Percentiles rank a stretch among this genome's conserved stretches.
Evolutionary conservation across 148 eudicot species (phyloP).

Genomic region (Diospyros lotus): DNA sequence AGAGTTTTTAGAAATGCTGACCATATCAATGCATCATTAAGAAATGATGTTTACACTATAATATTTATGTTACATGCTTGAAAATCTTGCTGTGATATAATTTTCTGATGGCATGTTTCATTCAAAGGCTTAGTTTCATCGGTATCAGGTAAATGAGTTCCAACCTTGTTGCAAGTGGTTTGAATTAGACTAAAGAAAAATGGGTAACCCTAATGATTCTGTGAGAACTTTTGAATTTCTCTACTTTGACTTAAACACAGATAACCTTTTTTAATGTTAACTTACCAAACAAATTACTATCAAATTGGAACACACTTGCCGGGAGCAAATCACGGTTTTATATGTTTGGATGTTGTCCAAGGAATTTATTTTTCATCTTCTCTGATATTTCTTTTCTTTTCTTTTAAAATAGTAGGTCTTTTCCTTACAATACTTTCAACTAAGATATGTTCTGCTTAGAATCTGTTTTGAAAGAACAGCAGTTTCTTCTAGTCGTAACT

Average conservation of each 20-base stretch:
- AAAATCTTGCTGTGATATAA: slow-evolving; percentile 13
- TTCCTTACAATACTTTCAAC: neutral
- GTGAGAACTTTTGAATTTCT: slow-evolving; percentile 17
- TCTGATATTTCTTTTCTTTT: neutral
- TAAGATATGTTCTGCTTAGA: neutral
- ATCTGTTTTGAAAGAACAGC: slow-evolving; percentile 2
- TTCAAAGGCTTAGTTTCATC: slow-evolving; percentile 10
- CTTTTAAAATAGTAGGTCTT: neutral
- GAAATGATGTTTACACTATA: slow-evolving; percentile 17
- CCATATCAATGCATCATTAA: slow-evolving; percentile 25
- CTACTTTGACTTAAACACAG: slow-evolving; percentile 44
- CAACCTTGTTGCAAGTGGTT: slow-evolving; percentile 15
- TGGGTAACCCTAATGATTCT: slow-evolving; percentile 27
- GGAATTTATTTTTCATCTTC: slow-evolving; percentile 16
- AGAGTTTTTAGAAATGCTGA: slow-evolving; percentile 1
- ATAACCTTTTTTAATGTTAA: slow-evolving; percentile 14
- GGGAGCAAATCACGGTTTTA: slow-evolving; percentile 9
- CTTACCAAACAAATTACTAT: slow-evolving; percentile 1
- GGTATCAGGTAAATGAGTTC: slow-evolving; percentile 9
- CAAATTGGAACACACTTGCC: slow-evolving; percentile 6
- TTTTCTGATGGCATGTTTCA: slow-evolving; percentile 11
- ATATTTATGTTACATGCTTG: slow-evolving; percentile 4
- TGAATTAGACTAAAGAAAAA: slow-evolving; percentile 16
- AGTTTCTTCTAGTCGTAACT: slow-evolving; percentile 5
- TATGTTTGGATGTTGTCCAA: slow-evolving; percentile 1